phyloP scores from a whole-genome alignment of 805 yeast species.

The Torulaspora franciscae region DNA sequence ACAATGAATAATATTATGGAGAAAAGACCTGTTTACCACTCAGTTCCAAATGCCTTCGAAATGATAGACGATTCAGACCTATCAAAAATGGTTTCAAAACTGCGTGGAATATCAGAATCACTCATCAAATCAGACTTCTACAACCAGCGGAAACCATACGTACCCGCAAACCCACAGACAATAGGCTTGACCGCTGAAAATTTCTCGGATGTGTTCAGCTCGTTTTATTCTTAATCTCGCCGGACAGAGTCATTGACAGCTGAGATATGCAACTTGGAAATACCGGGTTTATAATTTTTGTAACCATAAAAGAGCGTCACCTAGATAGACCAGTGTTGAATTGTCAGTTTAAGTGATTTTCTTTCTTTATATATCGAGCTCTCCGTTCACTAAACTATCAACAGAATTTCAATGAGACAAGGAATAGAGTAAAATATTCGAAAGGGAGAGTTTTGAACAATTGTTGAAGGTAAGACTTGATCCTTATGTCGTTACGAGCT shows the following conservation, averaged over 20 bases:
- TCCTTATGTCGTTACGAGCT: not conserved
- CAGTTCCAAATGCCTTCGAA: constrained; percentile 19
- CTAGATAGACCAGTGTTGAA: not conserved
- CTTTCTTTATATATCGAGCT: not conserved
- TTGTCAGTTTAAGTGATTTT: not conserved
- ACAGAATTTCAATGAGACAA: no score
- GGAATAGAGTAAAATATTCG: no score
- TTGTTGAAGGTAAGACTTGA: no score
- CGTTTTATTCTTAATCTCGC: constrained; percentile 15
- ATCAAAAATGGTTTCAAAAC: constrained; percentile 17
- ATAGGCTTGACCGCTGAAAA: constrained; percentile 26
- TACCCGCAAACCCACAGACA: constrained; percentile 15
- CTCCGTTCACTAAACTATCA: no score
- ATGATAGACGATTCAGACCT: constrained; percentile 14
- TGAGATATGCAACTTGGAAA: constrained; percentile 3
- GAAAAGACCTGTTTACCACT: not conserved
- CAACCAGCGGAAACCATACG: constrained; percentile 21
- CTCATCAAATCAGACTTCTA: constrained; percentile 31
- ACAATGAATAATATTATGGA: constrained; percentile 8
- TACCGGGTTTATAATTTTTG: constrained; percentile 6
- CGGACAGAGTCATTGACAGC: not conserved
- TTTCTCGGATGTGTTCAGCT: constrained; percentile 16
- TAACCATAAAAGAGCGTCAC: constrained; percentile 7
- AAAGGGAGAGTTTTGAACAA: no score
- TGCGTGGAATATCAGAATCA: constrained; percentile 31